Conservation (phyloP, 2,329 filamentous ascomycete genomes). For the Pyrenochaeta sp. region DNA sequence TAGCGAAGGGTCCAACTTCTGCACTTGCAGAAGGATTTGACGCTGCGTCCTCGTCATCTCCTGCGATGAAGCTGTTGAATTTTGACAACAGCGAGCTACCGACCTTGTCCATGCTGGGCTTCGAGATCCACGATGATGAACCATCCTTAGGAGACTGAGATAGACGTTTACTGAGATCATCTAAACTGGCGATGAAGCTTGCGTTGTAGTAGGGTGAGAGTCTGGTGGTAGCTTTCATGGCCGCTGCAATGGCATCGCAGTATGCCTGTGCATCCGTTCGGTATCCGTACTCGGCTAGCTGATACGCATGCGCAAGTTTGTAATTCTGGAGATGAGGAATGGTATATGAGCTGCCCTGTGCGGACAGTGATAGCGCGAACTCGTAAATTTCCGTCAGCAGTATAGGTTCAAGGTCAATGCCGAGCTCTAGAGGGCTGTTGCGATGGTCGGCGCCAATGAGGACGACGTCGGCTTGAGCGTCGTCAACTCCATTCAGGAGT, state of each 20-base stretch:
- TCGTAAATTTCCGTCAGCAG: slow-evolving; percentile 96
- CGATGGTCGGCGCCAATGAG: slow-evolving; percentile 86
- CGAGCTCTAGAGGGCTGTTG: slow-evolving; percentile 73
- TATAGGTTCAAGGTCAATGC: slow-evolving; percentile 84
- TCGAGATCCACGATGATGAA: slow-evolving; percentile 88
- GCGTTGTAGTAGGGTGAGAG: slow-evolving; percentile 87
- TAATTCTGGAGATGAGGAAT: slow-evolving; percentile 88
- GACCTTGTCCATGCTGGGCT: slow-evolving; percentile 95
- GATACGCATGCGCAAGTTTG: slow-evolving; percentile 87
- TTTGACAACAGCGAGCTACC: slow-evolving; percentile 89
- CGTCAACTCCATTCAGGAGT: slow-evolving; percentile 83
- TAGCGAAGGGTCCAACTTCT: slow-evolving; percentile 79
- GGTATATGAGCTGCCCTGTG: slow-evolving; percentile 59
- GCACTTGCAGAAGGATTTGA: slow-evolving; percentile 66
- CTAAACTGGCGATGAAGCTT: slow-evolving; percentile 75
- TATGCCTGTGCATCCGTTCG: slow-evolving; percentile 87
- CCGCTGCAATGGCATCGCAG: slow-evolving; percentile 80
- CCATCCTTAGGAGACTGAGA: slow-evolving; percentile 85
- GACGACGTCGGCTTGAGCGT: slow-evolving; percentile 79
- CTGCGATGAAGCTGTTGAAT: slow-evolving; percentile 96
- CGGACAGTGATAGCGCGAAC: slow-evolving; percentile 79
- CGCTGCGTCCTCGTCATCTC: slow-evolving; percentile 78
- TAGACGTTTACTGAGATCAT: slow-evolving; percentile 83
- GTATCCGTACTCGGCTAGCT: slow-evolving; percentile 83
- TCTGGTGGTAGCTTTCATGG: slow-evolving; percentile 82